phyloP scores from a whole-genome alignment of 2,329 filamentous ascomycete genomes.

The Xylaria sp. region DNA sequence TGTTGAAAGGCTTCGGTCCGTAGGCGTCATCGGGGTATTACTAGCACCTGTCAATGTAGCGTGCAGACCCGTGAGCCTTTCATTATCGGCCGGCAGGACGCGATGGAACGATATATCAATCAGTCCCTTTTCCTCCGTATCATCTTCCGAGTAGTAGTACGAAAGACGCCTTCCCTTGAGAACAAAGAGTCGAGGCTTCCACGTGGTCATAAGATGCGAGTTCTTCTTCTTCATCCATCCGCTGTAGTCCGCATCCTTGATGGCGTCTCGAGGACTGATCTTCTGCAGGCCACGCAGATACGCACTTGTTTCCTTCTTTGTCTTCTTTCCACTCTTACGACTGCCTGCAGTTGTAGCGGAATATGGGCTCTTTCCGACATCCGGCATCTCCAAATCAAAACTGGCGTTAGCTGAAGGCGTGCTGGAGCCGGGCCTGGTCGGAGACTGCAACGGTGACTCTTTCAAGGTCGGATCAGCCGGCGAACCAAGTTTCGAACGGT shows the following conservation, averaged over 20 bases:
- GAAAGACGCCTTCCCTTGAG: slow-evolving; percentile 84
- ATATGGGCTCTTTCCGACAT: slow-evolving; percentile 53
- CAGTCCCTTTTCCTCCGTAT: slow-evolving; percentile 86
- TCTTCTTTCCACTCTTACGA: slow-evolving; percentile 52
- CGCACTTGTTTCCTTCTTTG: slow-evolving; percentile 93
- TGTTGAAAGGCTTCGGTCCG: slow-evolving; percentile 42
- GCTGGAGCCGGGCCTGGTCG: slow-evolving; percentile 71
- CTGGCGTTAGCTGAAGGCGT: slow-evolving; percentile 61
- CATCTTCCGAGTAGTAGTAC: slow-evolving; percentile 93
- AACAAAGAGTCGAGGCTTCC: slow-evolving; percentile 95
- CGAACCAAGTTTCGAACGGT: slow-evolving; percentile 48
- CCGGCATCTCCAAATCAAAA: slow-evolving; percentile 73
- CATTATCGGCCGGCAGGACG: slow-evolving; percentile 89
- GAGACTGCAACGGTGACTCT: slow-evolving; percentile 55
- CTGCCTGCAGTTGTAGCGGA: slow-evolving; percentile 44
- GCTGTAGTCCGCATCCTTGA: slow-evolving; percentile 81
- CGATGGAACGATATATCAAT: slow-evolving; percentile 98
- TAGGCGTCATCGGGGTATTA: slow-evolving; percentile 53
- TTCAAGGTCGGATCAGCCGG: slow-evolving; percentile 47
- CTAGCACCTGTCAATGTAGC: slow-evolving; percentile 88
- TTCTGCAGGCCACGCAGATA: slow-evolving; percentile 83
- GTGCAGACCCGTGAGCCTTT: slow-evolving; percentile 83
- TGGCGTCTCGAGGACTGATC: slow-evolving; percentile 75
- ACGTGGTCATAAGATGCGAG: slow-evolving; percentile 91
- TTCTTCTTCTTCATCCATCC: slow-evolving; percentile 99